These are phyloP conservation scores for Solanum sejunctum DNA, from an alignment of 257 asterid genomes.

Conservation along the genomic window DNA sequence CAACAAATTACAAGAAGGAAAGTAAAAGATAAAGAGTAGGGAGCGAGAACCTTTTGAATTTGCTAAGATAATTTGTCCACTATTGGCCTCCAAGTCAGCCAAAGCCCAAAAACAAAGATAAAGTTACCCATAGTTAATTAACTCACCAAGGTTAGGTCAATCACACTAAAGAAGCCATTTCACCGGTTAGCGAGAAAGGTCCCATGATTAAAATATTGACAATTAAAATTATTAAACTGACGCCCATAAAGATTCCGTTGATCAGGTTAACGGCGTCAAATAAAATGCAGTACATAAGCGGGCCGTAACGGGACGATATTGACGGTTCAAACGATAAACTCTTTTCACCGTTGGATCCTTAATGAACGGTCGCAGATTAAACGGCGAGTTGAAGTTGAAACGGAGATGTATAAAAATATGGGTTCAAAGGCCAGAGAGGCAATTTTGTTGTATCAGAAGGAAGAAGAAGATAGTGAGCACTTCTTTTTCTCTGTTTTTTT, in stretches of 20 bases:
- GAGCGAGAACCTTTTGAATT: not conserved
- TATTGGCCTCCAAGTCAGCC: not conserved
- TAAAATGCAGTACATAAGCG: slow-evolving; percentile 4
- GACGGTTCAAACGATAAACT: slow-evolving; percentile 13
- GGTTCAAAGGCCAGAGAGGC: slow-evolving; percentile 33
- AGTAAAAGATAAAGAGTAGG: not conserved
- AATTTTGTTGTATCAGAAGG: slow-evolving; percentile 19
- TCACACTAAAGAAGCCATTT: slow-evolving; percentile 13
- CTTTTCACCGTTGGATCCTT: slow-evolving; percentile 18
- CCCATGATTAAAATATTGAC: slow-evolving; percentile 14
- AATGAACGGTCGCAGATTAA: slow-evolving; percentile 23
- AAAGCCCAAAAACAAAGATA: not conserved
- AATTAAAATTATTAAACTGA: slow-evolving; percentile 1
- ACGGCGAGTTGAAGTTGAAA: slow-evolving; percentile 7
- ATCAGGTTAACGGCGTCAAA: slow-evolving; percentile 16
- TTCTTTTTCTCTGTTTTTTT: slow-evolving; percentile 3
- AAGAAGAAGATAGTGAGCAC: slow-evolving; percentile 23
- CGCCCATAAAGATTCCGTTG: slow-evolving; percentile 28
- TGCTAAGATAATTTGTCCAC: not conserved
- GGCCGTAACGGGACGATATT: slow-evolving; percentile 10
- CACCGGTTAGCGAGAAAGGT: slow-evolving; percentile 23
- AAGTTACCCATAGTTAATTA: slow-evolving; percentile 9
- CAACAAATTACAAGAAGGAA: too few relatives aligned
- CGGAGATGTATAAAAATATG: slow-evolving; percentile 40
- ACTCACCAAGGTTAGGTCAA: slow-evolving; percentile 6